Base-by-base conservation (phyloP, 2,329 filamentous ascomycete species). In the Alternaria sp. region DNA sequence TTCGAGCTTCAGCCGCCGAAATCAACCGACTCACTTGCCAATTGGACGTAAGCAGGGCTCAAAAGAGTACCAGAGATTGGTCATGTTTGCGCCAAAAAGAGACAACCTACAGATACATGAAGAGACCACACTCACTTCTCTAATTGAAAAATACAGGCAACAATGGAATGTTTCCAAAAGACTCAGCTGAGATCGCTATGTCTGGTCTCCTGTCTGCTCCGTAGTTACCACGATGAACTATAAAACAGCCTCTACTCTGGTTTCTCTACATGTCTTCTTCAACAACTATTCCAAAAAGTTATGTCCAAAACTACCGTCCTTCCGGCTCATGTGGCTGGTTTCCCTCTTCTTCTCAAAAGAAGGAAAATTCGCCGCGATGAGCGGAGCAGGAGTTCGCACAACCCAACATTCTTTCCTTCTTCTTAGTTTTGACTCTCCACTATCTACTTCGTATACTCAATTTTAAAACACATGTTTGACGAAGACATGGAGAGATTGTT, bases 161-260 rank as follows among this genome's bases (percentile, higher is more conserved):
- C 13, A 4, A 8, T 15, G 6, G 7, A 4, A 36, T 36, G 6
- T 36, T 8, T 36, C 13, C 30, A 36, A 36, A 36, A 36, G 32
- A 36, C 13, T 0, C 13, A 0, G 6, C 15, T 6, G 1, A n/a
- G 13, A 9, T n/a, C 4, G 0, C 5, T 2, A 40, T 40, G 36
- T 17, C 15, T 40, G 36, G 15, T 17, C 36, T 40, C 8, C 5
- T 40, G 4, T 40, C 36, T 2, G 2, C 36, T 10, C 36, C 3
- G 5, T 6, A 40, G 15, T 17, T 8, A 1, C 4, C 36, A 1
- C 0, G 36, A 1, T 1, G 36, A 2, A 40, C 36, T 40, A 40
- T 40, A 40, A 40, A 40, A 10, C 15, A 17, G 15, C 36, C 2
- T 3, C 0, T 17, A 0, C 8, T 1, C 36, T 40, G 0, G 4